Conservation (phyloP, 106 monocot species). For the Dendrobium nobile region DNA sequence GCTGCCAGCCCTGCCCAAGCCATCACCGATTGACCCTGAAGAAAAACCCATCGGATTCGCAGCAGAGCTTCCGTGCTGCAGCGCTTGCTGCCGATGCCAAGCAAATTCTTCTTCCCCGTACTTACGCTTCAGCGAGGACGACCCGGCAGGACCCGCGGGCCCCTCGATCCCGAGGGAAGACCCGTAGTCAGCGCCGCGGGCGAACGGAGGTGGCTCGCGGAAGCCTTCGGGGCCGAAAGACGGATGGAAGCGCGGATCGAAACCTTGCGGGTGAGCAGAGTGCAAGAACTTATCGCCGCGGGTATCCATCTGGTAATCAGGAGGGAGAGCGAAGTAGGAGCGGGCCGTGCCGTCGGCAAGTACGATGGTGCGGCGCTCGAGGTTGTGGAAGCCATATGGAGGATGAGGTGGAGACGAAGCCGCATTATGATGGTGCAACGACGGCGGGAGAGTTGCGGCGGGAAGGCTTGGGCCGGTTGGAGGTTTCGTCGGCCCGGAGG, state of each 20-base stretch:
- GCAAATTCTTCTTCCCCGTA: constrained; percentile 52
- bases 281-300: constrained; percentile 1
- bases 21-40: constrained; percentile 1
- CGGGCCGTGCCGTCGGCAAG: constrained; percentile 48
- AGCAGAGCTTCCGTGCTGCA: constrained; percentile 36
- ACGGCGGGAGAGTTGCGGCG: constrained; percentile 5
- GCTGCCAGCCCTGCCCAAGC: constrained; percentile 8
- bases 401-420: constrained; percentile 15
- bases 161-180: constrained; percentile 14
- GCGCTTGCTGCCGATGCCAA: constrained; percentile 38
- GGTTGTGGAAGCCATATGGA: constrained; percentile 57
- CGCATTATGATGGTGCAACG: neutral
- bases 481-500: constrained; percentile 7
- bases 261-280: neutral
- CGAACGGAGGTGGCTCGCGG: constrained; percentile 14
- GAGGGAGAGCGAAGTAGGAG: constrained; percentile 50
- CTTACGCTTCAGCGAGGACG: constrained; percentile 46
- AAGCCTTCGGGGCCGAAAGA: constrained; percentile 26
- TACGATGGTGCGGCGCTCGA: constrained; percentile 51
- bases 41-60: constrained; percentile 10
- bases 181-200: constrained; percentile 27
- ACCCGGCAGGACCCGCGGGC: constrained; percentile 5
- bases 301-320: constrained; percentile 21
- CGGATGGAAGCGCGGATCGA: constrained; percentile 15
- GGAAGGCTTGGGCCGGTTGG: neutral